Conservation (phyloP, 2,329 filamentous ascomycete genomes). For the Ceratocystis lukuohia region DNA sequence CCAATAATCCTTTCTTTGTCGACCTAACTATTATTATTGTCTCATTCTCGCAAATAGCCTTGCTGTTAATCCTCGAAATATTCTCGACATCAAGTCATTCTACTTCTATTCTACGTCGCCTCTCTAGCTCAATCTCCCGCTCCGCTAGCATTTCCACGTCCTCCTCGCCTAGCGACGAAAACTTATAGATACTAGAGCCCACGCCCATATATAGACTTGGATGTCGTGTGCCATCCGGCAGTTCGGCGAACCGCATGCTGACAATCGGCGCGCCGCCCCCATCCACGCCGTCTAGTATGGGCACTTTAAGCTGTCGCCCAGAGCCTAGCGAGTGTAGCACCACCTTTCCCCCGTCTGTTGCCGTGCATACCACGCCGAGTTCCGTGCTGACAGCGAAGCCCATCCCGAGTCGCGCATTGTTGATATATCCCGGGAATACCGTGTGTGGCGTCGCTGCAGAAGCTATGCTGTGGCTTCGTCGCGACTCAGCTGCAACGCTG, state of each 20-base stretch:
- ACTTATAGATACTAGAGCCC: slow-evolving; percentile 12
- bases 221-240: slow-evolving; percentile 11
- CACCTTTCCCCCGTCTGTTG: slow-evolving; percentile 37
- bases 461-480: neutral
- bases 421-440: slow-evolving; percentile 37
- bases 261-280: slow-evolving; percentile 10
- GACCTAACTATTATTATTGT: neutral
- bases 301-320: slow-evolving; percentile 29
- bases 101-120: neutral
- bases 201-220: slow-evolving; percentile 16
- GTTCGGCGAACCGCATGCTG: slow-evolving; percentile 13
- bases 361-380: slow-evolving; percentile 40
- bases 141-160: slow-evolving; percentile 7
- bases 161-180: slow-evolving; percentile 12
- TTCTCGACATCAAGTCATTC: neutral
- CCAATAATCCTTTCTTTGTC: too few species aligned
- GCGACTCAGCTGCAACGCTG: neutral
- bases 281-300: slow-evolving; percentile 14
- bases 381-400: slow-evolving; percentile 39
- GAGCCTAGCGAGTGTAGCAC: slow-evolving; percentile 37
- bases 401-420: slow-evolving; percentile 34
- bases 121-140: slow-evolving; percentile 2
- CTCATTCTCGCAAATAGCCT: neutral
- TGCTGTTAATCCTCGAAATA: neutral
- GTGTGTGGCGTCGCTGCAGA: slow-evolving; percentile 30